Conservation (phyloP, 352 stramenopile species). For the Globisporangium solare region DNA sequence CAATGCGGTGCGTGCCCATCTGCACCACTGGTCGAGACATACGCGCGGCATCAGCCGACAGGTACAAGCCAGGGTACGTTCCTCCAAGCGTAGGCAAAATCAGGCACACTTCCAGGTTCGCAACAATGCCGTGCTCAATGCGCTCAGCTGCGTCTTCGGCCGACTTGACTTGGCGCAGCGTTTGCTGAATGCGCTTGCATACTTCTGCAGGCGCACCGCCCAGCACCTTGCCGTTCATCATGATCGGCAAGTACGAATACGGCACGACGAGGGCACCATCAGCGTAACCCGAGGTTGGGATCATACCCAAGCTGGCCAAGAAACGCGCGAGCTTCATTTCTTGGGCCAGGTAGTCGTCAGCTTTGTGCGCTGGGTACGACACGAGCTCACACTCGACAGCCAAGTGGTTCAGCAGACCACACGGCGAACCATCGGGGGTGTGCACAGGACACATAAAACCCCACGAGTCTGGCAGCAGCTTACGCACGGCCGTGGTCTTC, state of each 20-base stretch:
- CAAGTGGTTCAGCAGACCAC: constrained; percentile 98
- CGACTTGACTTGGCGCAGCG: constrained; percentile 73
- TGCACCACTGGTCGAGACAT: constrained; percentile 93
- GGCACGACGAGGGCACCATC: constrained; percentile 83
- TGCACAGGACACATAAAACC: constrained; percentile 99
- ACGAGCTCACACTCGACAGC: constrained; percentile 90
- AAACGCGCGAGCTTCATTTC: constrained; percentile 78
- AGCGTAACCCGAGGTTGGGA: constrained; percentile 69
- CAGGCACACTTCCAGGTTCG: constrained; percentile 79
- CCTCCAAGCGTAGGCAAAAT: constrained; percentile 82
- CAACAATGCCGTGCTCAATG: constrained; percentile 58
- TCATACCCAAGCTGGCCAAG: constrained; percentile 77
- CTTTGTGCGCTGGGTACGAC: constrained; percentile 65
- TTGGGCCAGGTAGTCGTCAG: constrained; percentile 66
- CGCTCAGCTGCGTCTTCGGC: constrained; percentile 39
- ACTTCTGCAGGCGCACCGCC: constrained; percentile 83
- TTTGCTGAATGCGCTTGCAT: constrained; percentile 81
- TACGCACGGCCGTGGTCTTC: constrained; percentile 98
- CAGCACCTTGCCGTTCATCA: constrained; percentile 96
- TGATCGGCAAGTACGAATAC: constrained; percentile 92
- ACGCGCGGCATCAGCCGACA: constrained; percentile 95
- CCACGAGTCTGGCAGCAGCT: constrained; percentile 98
- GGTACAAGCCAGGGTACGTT: constrained; percentile 96
- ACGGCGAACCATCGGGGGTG: constrained; percentile 98
- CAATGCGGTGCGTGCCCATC: constrained; percentile 87